Conservation (phyloP, 1,284 basidiomycete species). For the Waitea zeae region DNA sequence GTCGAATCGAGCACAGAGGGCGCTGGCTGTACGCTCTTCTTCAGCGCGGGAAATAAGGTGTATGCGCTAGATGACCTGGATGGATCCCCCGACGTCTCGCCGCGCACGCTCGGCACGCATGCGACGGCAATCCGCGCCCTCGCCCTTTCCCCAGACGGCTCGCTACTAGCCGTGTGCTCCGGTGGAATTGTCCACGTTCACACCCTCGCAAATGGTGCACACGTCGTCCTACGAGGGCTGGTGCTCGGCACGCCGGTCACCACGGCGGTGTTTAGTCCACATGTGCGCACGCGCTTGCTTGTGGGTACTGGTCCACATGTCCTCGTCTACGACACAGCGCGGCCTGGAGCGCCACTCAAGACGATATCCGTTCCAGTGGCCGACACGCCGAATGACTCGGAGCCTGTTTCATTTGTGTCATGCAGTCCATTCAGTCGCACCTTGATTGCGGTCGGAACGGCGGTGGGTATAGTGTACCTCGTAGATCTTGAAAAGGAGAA, state of each 20-base stretch:
- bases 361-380: conserved; percentile 27
- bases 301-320: conserved; percentile 34
- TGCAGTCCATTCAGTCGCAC: conserved; percentile 62
- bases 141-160: conserved; percentile 38
- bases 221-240: conserved; percentile 34
- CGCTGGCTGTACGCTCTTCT: too few species aligned
- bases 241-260: conserved; percentile 17
- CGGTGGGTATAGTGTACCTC: conserved; percentile 32
- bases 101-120: not conserved
- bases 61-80: too few species aligned
- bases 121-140: conserved; percentile 12
- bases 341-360: conserved; percentile 36
- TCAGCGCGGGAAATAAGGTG: too few species aligned
- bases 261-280: conserved; percentile 39
- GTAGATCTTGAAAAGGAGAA: conserved; percentile 61
- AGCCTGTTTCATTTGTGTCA: conserved; percentile 30
- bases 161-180: conserved; percentile 38
- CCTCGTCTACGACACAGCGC: conserved; percentile 41
- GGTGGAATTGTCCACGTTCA: conserved; percentile 24
- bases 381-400: conserved; percentile 24
- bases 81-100: not conserved
- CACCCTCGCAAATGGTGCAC: conserved; percentile 39
- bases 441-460: conserved; percentile 35
- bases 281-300: conserved; percentile 37
- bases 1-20: too few species aligned